phyloP scores from a whole-genome alignment of 192 early-diverging fungal genomes.

The Coemansia biformis region DNA sequence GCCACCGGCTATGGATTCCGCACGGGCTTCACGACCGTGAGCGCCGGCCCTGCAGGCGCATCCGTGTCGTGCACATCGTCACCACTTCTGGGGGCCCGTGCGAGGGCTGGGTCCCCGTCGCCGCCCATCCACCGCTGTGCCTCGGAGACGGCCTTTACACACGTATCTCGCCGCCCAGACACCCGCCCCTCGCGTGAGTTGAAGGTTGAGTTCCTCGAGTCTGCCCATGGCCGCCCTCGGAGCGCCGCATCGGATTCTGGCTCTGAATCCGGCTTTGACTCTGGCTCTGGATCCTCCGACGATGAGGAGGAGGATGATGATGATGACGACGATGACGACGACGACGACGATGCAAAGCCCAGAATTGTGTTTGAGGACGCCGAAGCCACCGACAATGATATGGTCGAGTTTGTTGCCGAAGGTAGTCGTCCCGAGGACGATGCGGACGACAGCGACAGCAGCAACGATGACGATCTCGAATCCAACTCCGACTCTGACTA shows the following conservation, averaged over 20 bases:
- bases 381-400: slow-evolving; percentile 1
- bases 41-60: background rate
- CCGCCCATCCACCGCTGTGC: slow-evolving; percentile 15
- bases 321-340: background rate
- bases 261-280: slow-evolving; percentile 3
- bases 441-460: slow-evolving; percentile 9
- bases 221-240: background rate
- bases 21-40: slow-evolving; percentile 17
- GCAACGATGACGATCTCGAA: slow-evolving; percentile 4
- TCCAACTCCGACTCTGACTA: background rate
- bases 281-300: background rate
- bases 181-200: slow-evolving; percentile 4
- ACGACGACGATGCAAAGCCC: background rate
- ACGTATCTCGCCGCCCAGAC: background rate
- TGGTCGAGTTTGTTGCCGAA: background rate
- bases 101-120: background rate
- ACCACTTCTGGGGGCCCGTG: slow-evolving; percentile 6
- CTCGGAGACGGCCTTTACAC: slow-evolving; percentile 13
- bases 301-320: slow-evolving; percentile 4
- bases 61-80: slow-evolving; percentile 18
- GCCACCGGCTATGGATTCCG: slow-evolving; percentile 13
- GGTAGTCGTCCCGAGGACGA: slow-evolving; percentile 5
- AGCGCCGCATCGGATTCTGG: background rate
- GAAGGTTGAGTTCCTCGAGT: slow-evolving; percentile 14
- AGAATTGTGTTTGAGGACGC: slow-evolving; percentile 6